These are phyloP conservation scores for Podochytrium sp. DNA, from an alignment of 192 early-diverging fungal genomes.

Conservation along the genomic window DNA sequence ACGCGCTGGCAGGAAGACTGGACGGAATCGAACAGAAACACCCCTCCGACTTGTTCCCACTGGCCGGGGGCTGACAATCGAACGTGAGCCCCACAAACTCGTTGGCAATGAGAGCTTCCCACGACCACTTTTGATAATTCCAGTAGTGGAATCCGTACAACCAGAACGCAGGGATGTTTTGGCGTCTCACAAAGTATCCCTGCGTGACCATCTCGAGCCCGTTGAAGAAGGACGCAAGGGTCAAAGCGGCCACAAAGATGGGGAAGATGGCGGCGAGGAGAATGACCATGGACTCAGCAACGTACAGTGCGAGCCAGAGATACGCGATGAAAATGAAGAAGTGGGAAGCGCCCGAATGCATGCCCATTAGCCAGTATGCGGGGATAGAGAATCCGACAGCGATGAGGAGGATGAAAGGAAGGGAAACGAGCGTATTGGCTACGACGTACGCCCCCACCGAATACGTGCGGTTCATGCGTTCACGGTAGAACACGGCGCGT, in stretches of 20 bases:
- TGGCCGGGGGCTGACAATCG: background rate
- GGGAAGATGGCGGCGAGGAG: slow-evolving; percentile 39
- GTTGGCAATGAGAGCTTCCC: slow-evolving; percentile 26
- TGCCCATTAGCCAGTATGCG: slow-evolving; percentile 35
- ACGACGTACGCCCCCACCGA: slow-evolving; percentile 40
- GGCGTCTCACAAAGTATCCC: slow-evolving; percentile 35
- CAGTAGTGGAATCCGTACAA: slow-evolving; percentile 37
- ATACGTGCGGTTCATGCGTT: slow-evolving; percentile 38
- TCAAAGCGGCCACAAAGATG: slow-evolving; percentile 47
- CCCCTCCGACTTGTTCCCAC: background rate
- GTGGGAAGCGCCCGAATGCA: slow-evolving; percentile 19
- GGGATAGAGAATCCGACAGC: slow-evolving; percentile 38
- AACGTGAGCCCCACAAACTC: slow-evolving; percentile 28
- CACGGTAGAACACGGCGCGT: slow-evolving; percentile 44
- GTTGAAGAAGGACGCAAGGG: slow-evolving; percentile 32
- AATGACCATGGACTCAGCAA: slow-evolving; percentile 42
- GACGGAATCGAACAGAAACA: slow-evolving; percentile 21
- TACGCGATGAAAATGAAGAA: slow-evolving; percentile 47
- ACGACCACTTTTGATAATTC: slow-evolving; percentile 39
- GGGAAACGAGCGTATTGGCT: slow-evolving; percentile 39
- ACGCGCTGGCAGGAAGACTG: slow-evolving; percentile 1
- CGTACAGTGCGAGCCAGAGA: slow-evolving; percentile 43
- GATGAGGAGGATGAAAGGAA: slow-evolving; percentile 41
- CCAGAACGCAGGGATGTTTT: slow-evolving; percentile 37
- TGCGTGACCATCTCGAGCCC: slow-evolving; percentile 37